These are phyloP conservation scores for Aaosphaeria pasadenensis DNA, from an alignment of 2,329 filamentous ascomycete species.

Conservation along the genomic window DNA sequence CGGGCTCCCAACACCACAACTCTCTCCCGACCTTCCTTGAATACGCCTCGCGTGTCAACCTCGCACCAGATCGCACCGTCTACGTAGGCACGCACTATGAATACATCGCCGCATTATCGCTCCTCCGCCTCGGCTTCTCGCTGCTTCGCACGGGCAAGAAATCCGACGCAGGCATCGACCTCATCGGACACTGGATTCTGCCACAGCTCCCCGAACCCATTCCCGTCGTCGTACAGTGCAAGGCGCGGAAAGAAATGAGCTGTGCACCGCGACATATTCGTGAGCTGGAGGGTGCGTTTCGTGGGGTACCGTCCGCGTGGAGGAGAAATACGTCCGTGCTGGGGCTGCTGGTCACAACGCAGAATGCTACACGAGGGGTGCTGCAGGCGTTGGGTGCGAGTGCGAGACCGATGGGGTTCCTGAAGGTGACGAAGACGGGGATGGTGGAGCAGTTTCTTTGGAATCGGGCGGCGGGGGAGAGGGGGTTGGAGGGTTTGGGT, in stretches of 20 bases:
- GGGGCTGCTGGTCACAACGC: constrained; percentile 67
- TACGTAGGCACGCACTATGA: constrained; percentile 77
- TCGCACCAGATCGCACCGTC: constrained; percentile 56
- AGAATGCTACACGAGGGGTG: constrained; percentile 74
- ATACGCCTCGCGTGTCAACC: constrained; percentile 57
- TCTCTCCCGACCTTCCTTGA: constrained; percentile 63
- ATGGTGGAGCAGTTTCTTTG: constrained; percentile 66
- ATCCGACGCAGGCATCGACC: constrained; percentile 70
- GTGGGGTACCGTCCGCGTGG: constrained; percentile 72
- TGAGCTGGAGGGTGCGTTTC: constrained; percentile 78
- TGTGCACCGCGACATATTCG: constrained; percentile 60
- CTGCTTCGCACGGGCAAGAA: constrained; percentile 64
- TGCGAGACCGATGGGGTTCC: constrained; percentile 68
- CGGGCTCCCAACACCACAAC: constrained; percentile 51
- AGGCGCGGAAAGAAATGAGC: constrained; percentile 49
- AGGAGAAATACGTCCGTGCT: constrained; percentile 59
- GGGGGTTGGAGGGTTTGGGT: constrained; percentile 57
- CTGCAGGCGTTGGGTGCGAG: constrained; percentile 68
- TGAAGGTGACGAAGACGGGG: constrained; percentile 60
- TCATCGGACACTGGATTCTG: constrained; percentile 68
- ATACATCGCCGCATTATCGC: constrained; percentile 60
- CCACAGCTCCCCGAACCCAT: constrained; percentile 32
- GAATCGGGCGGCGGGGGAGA: constrained; percentile 63
- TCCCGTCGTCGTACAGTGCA: constrained; percentile 64
- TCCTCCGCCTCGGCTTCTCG: constrained; percentile 61